Evolutionary conservation across 1,284 basidiomycete genomes (phyloP).

Genomic region (Tremellales sp.): DNA sequence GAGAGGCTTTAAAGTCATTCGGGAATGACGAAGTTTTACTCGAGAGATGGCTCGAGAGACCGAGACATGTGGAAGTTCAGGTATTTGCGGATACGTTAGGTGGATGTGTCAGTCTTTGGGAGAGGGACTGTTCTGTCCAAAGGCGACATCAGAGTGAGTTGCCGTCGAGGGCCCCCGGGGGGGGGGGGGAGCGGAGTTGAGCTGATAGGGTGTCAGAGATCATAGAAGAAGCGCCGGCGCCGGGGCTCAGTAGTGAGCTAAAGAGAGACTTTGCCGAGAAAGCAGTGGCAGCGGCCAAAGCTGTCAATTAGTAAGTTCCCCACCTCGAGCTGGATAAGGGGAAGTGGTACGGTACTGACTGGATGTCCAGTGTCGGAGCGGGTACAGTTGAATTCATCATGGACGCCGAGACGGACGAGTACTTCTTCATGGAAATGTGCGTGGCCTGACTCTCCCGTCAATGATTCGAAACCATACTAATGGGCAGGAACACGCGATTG

Average conservation of each 20-base stretch:
- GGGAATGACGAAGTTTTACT: constrained; percentile 80
- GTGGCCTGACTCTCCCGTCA: constrained; percentile 27
- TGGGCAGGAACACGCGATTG: constrained; percentile 75
- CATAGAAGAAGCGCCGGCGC: constrained; percentile 73
- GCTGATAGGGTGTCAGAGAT: constrained; percentile 40
- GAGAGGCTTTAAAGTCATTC: constrained; percentile 81
- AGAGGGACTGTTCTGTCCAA: constrained; percentile 92
- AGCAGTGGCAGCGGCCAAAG: constrained; percentile 84
- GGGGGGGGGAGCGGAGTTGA: not conserved
- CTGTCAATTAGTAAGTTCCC: constrained; percentile 63
- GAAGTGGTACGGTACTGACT: not conserved
- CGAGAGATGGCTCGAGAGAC: constrained; percentile 78
- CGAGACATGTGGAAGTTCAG: constrained; percentile 84
- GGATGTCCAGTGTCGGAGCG: constrained; percentile 61
- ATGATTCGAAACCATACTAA: not conserved
- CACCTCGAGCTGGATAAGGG: not conserved
- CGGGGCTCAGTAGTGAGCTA: constrained; percentile 70
- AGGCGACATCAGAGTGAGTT: constrained; percentile 72
- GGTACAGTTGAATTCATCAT: constrained; percentile 94
- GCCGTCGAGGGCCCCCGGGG: not conserved
- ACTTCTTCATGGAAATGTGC: constrained; percentile 92
- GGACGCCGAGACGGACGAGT: constrained; percentile 75
- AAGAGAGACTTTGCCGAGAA: constrained; percentile 77
- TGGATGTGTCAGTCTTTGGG: constrained; percentile 80
- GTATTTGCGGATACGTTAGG: constrained; percentile 78